phyloP scores from a whole-genome alignment of 2,329 filamentous ascomycete species.

The Colletotrichum agaves region DNA sequence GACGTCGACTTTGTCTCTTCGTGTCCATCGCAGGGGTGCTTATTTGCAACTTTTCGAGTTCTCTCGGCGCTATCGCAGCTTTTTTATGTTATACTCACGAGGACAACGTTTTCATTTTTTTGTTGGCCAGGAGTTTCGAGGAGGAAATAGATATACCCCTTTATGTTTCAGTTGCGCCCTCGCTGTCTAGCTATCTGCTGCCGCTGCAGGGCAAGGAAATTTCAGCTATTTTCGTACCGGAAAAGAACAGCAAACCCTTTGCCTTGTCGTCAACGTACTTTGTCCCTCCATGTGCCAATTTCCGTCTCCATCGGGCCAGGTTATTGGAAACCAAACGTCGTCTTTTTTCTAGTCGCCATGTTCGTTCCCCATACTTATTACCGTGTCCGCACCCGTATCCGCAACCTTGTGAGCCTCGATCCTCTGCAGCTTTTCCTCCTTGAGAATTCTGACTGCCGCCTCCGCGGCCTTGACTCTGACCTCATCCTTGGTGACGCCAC shows the following conservation, averaged over 20 bases:
- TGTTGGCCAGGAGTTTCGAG: slow-evolving; percentile 10
- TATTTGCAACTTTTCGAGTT: neutral
- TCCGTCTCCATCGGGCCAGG: too few relatives aligned
- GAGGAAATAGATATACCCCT: slow-evolving; percentile 23
- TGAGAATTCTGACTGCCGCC: slow-evolving; percentile 55
- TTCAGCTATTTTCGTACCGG: too few relatives aligned
- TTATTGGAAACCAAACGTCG: too few relatives aligned
- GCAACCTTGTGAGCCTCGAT: neutral
- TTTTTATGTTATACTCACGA: neutral
- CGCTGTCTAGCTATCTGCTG: neutral
- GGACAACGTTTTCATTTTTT: neutral
- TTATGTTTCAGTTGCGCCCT: neutral
- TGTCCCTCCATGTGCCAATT: neutral
- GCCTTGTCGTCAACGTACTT: neutral
- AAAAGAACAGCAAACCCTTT: neutral
- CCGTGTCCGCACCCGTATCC: neutral
- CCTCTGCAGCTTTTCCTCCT: slow-evolving; percentile 26
- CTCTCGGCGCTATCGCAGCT: neutral
- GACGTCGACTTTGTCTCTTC: neutral
- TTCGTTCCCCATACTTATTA: neutral
- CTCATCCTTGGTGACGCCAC: slow-evolving; percentile 62
- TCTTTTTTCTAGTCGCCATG: neutral
- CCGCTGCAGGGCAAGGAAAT: neutral
- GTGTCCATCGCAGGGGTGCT: neutral
- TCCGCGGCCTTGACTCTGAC: slow-evolving; percentile 67